phyloP scores from a whole-genome alignment of 108 stramenopile genomes.

The Pseudonitzschia pungens region DNA sequence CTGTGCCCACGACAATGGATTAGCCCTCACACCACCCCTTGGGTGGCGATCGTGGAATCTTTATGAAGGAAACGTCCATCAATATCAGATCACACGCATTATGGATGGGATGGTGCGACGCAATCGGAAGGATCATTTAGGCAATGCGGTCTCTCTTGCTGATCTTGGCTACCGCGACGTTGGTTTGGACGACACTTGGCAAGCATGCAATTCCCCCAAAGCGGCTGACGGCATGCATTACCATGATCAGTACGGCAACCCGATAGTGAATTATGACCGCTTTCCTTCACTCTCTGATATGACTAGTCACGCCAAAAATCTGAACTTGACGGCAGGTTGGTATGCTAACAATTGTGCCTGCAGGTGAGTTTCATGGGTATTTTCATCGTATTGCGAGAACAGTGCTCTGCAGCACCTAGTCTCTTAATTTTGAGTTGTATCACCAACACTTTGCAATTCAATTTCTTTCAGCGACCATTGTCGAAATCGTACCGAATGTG shows the following conservation, averaged over 20 bases:
- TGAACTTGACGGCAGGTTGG: constrained; percentile 50
- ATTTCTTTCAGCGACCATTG: constrained; percentile 13
- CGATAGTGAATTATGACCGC: constrained; percentile 32
- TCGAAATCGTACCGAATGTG: constrained; percentile 13
- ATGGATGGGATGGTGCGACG: constrained; percentile 41
- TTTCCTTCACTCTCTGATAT: constrained; percentile 43
- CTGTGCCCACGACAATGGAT: constrained; percentile 34
- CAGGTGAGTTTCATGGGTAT: neutral
- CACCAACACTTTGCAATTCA: neutral
- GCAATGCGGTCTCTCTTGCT: constrained; percentile 24
- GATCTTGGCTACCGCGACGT: constrained; percentile 53
- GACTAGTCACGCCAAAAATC: constrained; percentile 39
- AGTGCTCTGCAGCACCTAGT: neutral
- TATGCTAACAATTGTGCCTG: constrained; percentile 58
- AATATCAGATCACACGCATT: constrained; percentile 23
- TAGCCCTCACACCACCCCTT: constrained; percentile 35
- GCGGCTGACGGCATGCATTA: constrained; percentile 25
- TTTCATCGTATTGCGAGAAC: neutral
- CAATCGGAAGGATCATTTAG: constrained; percentile 9
- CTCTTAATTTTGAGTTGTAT: neutral
- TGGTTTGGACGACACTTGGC: constrained; percentile 53
- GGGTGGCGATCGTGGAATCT: constrained; percentile 44
- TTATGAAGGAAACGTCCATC: constrained; percentile 24
- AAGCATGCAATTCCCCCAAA: constrained; percentile 25
- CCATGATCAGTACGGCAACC: constrained; percentile 39